These are phyloP conservation scores for Linanthus parryae DNA, from an alignment of 148 eudicot species.

Conservation along the genomic window DNA sequence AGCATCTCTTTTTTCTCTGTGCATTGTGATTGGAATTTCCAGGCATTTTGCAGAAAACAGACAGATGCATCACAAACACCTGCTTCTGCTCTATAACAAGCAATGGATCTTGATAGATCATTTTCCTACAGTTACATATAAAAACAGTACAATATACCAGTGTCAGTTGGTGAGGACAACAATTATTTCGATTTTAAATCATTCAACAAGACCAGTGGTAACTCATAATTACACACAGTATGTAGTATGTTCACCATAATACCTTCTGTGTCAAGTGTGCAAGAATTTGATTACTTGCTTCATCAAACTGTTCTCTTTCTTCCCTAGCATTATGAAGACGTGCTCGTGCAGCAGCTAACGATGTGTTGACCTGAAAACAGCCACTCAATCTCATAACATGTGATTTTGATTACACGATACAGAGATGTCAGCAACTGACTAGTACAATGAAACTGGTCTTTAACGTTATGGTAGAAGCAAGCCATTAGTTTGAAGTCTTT, in stretches of 20 bases:
- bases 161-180: too few relatives aligned
- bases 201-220: too few relatives aligned
- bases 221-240: not conserved
- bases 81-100: slow-evolving; percentile 34
- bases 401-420: not conserved
- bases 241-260: not conserved
- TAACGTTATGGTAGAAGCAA: too few relatives aligned
- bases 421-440: not conserved
- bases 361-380: slow-evolving; percentile 29
- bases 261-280: slow-evolving; percentile 33
- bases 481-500: too few relatives aligned
- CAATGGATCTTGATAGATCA: slow-evolving; percentile 32
- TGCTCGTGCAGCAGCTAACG: slow-evolving; percentile 23
- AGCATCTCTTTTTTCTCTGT: slow-evolving; percentile 26
- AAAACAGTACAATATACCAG: too few relatives aligned
- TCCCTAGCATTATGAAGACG: slow-evolving; percentile 46
- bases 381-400: slow-evolving; percentile 4
- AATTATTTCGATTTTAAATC: too few relatives aligned
- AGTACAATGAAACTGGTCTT: not conserved
- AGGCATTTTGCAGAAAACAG: slow-evolving; percentile 37
- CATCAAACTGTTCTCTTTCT: slow-evolving; percentile 46
- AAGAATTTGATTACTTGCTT: slow-evolving; percentile 39
- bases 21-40: slow-evolving; percentile 29
- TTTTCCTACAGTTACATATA: too few relatives aligned
- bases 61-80: slow-evolving; percentile 29